Evolutionary conservation across 2,329 filamentous ascomycete genomes (phyloP), one percentile per base, ranked within the genome.

Genomic region (Arthrobotrys sphaeroides): DNA sequence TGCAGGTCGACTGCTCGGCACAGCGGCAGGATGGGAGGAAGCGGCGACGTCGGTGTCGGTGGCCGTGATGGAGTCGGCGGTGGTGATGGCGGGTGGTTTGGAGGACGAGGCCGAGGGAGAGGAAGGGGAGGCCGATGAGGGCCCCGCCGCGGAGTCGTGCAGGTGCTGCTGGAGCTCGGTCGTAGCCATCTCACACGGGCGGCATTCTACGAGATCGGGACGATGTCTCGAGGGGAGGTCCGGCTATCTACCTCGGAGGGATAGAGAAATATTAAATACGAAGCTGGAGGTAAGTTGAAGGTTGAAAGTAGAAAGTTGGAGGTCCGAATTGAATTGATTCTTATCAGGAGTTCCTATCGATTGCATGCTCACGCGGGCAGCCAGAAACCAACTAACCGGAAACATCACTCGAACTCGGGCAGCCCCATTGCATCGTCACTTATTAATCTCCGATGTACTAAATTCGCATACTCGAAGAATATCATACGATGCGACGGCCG

Each of bases 111-210:
- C 26, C n/a, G n/a, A n/a, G n/a, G n/a, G n/a, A 28, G 53, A 20
- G 4, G 57, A 18, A 3, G 59, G 16, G 31, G 60, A 47, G 40
- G 45, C 13, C n/a, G 53, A 62, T 22, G 69, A 74, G 22, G 69
- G 43, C 51, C 57, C 67, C 47, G 59, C 68, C 20, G 40, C 24
- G 49, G 24, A 12, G 22, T 53, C 47, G 26, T 49, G 47, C 18
- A 65, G 43, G 36, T 53, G 20, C n/a, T 55, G 66, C 31, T 33
- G 31, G 31, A 33, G 7, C 31, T 31, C 28, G 12, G 47, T 53
- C 26, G 47, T 53, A 12, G 47, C 47, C 47, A 53, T 53, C 47
- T 53, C 28, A 36, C 36, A 13, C 36, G 36, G 43, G 10, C 43
- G 12, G 43, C 6, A 43, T 43, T 43, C 36, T 40, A 40, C 36